Evolutionary conservation across 306 rosid genomes (phyloP), one percentile per base, ranked within the genome.

Genomic region (Astragalus glycyphyllos): DNA sequence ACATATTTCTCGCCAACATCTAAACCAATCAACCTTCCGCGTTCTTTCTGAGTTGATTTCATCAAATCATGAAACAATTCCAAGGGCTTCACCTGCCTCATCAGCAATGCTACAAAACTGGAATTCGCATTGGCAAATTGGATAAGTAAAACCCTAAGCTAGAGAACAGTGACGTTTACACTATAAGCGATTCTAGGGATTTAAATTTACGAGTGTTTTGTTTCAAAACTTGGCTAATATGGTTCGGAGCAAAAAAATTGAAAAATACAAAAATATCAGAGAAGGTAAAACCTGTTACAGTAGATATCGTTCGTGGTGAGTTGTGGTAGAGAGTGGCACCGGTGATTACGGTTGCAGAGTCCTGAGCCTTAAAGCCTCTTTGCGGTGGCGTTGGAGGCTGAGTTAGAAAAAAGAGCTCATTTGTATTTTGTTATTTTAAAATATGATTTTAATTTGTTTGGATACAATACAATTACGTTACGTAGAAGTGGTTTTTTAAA

Each of bases 1-100:
- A 94, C 91, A 71, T 90, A 90, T 84, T 82, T 89, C 38, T 82
- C 87, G 1, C 95, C 98, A 45, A 94, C 96, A 65, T 94, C 98
- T 70, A 94, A 80, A 63, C 98, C 95, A 34, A 94, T 87, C 56
- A 90, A 73, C 68, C 91, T 80, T 48, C 90, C 89, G 0, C 71
- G 80, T 49, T 78, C 40, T 8, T 65, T 59, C 4, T 42, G 48
- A 7, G 65, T 77, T 71, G 76, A 8, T 65, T 73, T 73, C 41
- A 53, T n/a, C 75, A 83, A 53, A 53, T 87, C 85, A 1, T 54
- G 87, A 61, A 89, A 89, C 87, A 94, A 58, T 48, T 60, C 80
- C 81, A 78, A 74, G 1, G 95, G 92, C 74, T 80, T 77, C 69
- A 82, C 65, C 58, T 67, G 75, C 86, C 76, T 94, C 96, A 87